phyloP scores from a whole-genome alignment of 169 alveolate genomes.

The Eimeria necatrix region DNA sequence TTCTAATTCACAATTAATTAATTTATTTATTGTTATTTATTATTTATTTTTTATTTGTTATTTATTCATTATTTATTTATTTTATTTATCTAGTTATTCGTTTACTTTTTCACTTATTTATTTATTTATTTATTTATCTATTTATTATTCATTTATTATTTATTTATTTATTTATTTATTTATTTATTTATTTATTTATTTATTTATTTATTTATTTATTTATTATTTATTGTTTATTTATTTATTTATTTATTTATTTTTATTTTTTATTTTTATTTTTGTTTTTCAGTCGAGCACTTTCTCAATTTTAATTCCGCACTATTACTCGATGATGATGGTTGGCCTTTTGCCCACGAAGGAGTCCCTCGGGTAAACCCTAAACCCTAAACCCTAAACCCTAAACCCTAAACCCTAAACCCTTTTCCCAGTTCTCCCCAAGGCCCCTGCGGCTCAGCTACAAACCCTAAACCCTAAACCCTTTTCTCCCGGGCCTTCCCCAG shows the following conservation, averaged over 20 bases:
- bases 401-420: not conserved
- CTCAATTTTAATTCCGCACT: slow-evolving; percentile 85
- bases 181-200: not conserved
- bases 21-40: no score
- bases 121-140: no score
- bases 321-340: slow-evolving; percentile 85
- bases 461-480: not conserved
- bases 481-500: not conserved
- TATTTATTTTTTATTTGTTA: no score
- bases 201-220: not conserved
- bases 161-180: not conserved
- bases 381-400: slow-evolving; percentile 28
- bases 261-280: not conserved
- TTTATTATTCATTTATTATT: no score
- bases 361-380: slow-evolving; percentile 9
- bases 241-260: not conserved
- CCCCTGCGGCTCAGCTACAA: not conserved
- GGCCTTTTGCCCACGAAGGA: slow-evolving; percentile 64
- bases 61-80: no score
- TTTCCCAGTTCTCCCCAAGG: not conserved
- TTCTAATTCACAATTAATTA: no score
- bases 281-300: slow-evolving; percentile 84
- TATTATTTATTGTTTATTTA: not conserved
- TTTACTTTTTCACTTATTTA: no score
- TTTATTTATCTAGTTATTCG: no score